Evolutionary conservation across 2,329 filamentous ascomycete species (phyloP), one percentile per base, ranked within the genome.

Genomic region (Stylonectria norvegica): DNA sequence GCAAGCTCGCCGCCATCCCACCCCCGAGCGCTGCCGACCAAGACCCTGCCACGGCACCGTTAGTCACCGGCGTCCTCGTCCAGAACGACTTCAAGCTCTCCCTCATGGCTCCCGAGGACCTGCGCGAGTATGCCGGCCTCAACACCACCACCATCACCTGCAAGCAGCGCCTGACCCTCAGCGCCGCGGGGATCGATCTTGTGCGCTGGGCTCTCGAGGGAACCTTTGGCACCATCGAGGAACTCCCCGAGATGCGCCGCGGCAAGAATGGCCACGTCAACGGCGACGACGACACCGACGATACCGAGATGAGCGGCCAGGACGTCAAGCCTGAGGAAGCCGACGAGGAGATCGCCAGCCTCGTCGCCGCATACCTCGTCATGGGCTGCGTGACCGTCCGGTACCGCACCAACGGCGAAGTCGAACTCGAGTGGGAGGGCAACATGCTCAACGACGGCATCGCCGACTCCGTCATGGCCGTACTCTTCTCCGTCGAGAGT

Each of bases 71-170:
- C 19, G 93, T 98, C 0, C 75, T 98, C 12, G 90, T 98, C 6
- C 91, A 97, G 55, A 97, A 95, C 62, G 93, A 96, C 62, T 97
- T 98, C 66, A 95, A 97, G 64, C 80, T 98, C 60, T 94, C 87
- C 0, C 74, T 98, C 22, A 97, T 98, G 91, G 90, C 90, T 1
- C 90, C 93, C 0, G 93, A 97, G 55, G 93, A 98, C 61, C 73
- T 98, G 22, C 83, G 89, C 45, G 93, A 98, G 65, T 98, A 95
- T 61, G 93, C 93, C 1, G 93, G 93, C n/a, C 71, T 98, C 20
- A 96, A 89, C 3, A 97, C 93, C 0, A 97, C 93, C 0, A 95
- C 87, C 1, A 91, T 98, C 42, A 81, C 84, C 12, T 98, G 93
- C 72, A 89, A 89, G 55, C 91, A 98, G 64, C 85, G 89, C 44